Conservation (phyloP, 345 rosid genomes). For the Sisymbrium altissimum region DNA sequence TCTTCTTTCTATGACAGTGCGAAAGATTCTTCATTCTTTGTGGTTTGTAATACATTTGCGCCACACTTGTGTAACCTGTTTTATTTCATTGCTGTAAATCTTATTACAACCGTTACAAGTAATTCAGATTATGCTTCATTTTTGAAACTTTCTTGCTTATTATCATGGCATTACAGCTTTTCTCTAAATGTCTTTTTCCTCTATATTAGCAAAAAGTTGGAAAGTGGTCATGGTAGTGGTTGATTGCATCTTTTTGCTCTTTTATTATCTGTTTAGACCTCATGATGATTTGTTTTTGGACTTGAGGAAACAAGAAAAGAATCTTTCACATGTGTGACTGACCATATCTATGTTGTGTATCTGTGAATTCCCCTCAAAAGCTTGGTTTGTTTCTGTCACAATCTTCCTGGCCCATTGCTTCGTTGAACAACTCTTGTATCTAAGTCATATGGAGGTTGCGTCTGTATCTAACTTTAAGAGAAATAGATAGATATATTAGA, state of each 20-base stretch:
- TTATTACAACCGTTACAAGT: neutral
- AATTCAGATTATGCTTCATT: neutral
- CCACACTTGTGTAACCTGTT: slow-evolving; percentile 6
- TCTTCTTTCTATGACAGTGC: slow-evolving; percentile 32
- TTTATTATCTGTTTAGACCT: slow-evolving; percentile 28
- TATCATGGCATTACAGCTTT: slow-evolving; percentile 19
- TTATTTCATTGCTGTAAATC: neutral
- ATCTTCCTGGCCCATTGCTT: slow-evolving; percentile 28
- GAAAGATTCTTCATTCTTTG: slow-evolving; percentile 36
- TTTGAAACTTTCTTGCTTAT: slow-evolving; percentile 6
- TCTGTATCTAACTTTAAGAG: slow-evolving; percentile 7
- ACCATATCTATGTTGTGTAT: slow-evolving; percentile 4
- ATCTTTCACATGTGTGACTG: slow-evolving; percentile 32
- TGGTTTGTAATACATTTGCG: neutral
- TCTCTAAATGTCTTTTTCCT: slow-evolving; percentile 17
- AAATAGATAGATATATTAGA: neutral
- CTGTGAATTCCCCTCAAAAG: neutral
- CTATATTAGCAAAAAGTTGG: slow-evolving; percentile 14
- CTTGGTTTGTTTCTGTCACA: slow-evolving; percentile 28
- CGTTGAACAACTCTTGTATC: slow-evolving; percentile 32
- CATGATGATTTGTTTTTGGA: slow-evolving; percentile 25
- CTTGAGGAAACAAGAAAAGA: neutral
- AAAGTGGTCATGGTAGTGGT: slow-evolving; percentile 31
- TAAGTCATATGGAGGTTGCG: slow-evolving; percentile 28
- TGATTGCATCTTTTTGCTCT: slow-evolving; percentile 33